phyloP scores from a whole-genome alignment of 495 filamentous ascomycete genomes.

The Aspergillus carlsbadensis region DNA sequence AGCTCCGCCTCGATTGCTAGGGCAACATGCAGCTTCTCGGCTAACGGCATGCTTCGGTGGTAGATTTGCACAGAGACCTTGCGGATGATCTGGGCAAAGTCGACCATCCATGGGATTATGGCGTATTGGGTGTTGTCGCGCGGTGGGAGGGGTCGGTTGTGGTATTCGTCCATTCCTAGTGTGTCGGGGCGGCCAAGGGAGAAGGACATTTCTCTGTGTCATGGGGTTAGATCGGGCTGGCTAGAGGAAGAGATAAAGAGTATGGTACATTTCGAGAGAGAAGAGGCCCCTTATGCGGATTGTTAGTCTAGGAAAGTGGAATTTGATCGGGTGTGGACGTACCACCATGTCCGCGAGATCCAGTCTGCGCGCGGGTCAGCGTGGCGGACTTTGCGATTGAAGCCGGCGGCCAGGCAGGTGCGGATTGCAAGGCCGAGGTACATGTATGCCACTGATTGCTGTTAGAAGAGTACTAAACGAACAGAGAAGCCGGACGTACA shows the following conservation, averaged over 20 bases:
- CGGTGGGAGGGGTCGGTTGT: constrained; percentile 38
- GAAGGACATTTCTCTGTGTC: constrained; percentile 40
- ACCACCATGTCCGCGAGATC: constrained; percentile 48
- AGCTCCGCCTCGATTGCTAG: constrained; percentile 39
- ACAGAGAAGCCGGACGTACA: constrained; percentile 18
- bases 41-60: constrained; percentile 37
- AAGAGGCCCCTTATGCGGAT: constrained; percentile 36
- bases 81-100: constrained; percentile 40
- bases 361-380: constrained; percentile 37
- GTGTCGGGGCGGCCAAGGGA: constrained; percentile 43
- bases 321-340: constrained; percentile 13
- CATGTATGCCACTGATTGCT: constrained; percentile 42
- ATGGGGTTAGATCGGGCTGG: neutral
- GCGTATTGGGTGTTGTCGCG: constrained; percentile 40
- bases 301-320: neutral
- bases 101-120: constrained; percentile 45
- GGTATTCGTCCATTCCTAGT: constrained; percentile 44
- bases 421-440: constrained; percentile 42
- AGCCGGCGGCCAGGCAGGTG: constrained; percentile 42
- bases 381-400: constrained; percentile 36
- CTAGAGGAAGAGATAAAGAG: neutral
- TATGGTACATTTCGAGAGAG: constrained; percentile 39
- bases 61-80: constrained; percentile 44
- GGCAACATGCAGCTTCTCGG: constrained; percentile 37
- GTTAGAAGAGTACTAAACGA: neutral